Conservation (phyloP, 2,329 filamentous ascomycete species). For the Fusarium luffae region DNA sequence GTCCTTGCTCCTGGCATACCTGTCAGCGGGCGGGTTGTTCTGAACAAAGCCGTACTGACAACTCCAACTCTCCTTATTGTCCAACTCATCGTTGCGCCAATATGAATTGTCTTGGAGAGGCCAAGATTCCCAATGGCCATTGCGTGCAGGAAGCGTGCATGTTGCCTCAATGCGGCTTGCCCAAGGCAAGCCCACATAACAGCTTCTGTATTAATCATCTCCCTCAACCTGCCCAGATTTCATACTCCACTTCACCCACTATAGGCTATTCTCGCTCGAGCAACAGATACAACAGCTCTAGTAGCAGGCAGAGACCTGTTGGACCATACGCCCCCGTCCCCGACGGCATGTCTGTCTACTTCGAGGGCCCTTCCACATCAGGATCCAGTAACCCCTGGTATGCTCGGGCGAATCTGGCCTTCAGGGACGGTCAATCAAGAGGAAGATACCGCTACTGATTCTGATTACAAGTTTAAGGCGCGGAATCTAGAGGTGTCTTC, state of each 20-base stretch:
- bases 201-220: background rate
- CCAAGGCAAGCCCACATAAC: background rate
- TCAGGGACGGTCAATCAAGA: no score
- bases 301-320: no score
- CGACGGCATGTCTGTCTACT: no score
- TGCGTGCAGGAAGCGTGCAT: conserved; percentile 14
- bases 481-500: no score
- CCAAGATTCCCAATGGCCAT: conserved; percentile 8
- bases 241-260: background rate
- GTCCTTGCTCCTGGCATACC: conserved; percentile 9
- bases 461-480: no score
- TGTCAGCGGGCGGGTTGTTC: background rate
- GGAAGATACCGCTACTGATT: no score
- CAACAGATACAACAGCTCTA: background rate
- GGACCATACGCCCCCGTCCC: no score
- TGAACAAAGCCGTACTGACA: background rate
- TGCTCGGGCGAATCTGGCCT: no score
- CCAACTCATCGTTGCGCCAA: conserved; percentile 20
- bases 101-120: background rate
- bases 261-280: background rate
- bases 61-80: conserved; percentile 18
- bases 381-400: no score
- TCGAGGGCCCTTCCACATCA: no score
- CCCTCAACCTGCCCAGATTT: background rate
- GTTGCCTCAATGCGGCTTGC: background rate